Percentiles rank a stretch among this genome's conserved stretches.
Conservation (phyloP, 495 filamentous ascomycete species). For the Tuber borchii region DNA sequence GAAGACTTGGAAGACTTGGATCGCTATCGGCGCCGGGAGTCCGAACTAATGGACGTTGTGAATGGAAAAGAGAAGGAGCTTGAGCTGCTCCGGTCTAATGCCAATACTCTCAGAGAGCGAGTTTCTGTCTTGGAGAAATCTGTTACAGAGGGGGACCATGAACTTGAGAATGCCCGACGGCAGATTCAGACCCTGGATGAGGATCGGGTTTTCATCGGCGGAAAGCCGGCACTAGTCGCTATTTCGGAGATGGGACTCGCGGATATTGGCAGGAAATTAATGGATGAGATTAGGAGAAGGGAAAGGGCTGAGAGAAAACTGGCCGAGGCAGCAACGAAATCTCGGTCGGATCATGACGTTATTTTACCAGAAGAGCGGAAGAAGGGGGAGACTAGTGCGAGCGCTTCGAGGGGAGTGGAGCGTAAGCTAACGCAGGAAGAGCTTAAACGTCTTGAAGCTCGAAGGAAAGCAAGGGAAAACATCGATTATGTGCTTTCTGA, state of each 20-base stretch:
- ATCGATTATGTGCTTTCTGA: conserved; percentile 21
- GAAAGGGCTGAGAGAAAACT: conserved; percentile 25
- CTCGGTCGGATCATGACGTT: conserved; percentile 16
- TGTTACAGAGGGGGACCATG: conserved; percentile 30
- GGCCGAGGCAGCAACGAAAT: conserved; percentile 17
- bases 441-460: conserved; percentile 17
- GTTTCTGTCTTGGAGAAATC: conserved; percentile 24
- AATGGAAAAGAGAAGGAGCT: conserved; percentile 39
- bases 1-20: conserved; percentile 14
- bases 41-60: conserved; percentile 20
- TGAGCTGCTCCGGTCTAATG: conserved; percentile 31
- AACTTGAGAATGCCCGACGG: conserved; percentile 23
- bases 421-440: conserved; percentile 21
- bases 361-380: conserved; percentile 23
- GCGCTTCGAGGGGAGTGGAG: conserved; percentile 24
- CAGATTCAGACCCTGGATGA: conserved; percentile 19
- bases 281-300: conserved; percentile 29
- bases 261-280: conserved; percentile 25
- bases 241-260: conserved; percentile 29
- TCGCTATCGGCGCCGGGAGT: conserved; percentile 17
- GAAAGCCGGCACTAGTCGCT: background rate
- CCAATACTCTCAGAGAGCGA: conserved; percentile 19
- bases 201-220: conserved; percentile 14
- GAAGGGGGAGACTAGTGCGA: conserved; percentile 18
- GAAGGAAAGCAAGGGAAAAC: conserved; percentile 27